phyloP scores from a whole-genome alignment of 2,329 filamentous ascomycete species.

The Blastomyces gilchristii region DNA sequence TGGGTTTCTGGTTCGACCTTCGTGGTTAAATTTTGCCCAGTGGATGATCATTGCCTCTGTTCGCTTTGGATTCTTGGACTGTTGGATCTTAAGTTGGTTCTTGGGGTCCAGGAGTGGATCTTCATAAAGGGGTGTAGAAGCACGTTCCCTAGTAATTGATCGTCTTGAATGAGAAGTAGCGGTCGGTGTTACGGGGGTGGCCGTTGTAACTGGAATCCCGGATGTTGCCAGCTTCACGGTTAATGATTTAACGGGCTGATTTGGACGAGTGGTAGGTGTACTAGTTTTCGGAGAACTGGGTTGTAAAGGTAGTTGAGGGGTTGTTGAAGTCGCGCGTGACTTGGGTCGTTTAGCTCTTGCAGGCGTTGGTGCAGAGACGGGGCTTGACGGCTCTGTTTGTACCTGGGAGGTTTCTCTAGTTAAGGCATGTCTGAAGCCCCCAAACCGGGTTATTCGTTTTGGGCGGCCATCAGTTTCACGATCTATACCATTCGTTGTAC shows the following conservation, averaged over 20 bases:
- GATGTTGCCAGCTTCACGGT: slow-evolving; percentile 3
- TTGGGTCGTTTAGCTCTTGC: slow-evolving; percentile 8
- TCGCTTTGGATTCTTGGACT: slow-evolving; percentile 36
- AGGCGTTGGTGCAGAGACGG: slow-evolving; percentile 7
- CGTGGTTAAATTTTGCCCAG: slow-evolving; percentile 35
- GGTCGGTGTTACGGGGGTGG: slow-evolving; percentile 9
- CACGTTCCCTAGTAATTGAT: slow-evolving; percentile 11
- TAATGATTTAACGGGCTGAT: slow-evolving; percentile 6
- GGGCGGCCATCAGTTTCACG: slow-evolving; percentile 5
- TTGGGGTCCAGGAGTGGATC: slow-evolving; percentile 18
- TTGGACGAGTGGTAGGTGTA: not conserved
- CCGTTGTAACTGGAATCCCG: not conserved
- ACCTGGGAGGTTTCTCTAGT: slow-evolving; percentile 13
- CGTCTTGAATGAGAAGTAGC: slow-evolving; percentile 14
- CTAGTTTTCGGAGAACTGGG: slow-evolving; percentile 15
- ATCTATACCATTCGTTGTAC: slow-evolving; percentile 6
- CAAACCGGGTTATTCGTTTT: slow-evolving; percentile 13
- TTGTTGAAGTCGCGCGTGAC: slow-evolving; percentile 12
- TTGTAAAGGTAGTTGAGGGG: slow-evolving; percentile 16
- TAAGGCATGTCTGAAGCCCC: slow-evolving; percentile 12
- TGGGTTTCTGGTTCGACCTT: slow-evolving; percentile 35
- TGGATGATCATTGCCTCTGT: slow-evolving; percentile 38
- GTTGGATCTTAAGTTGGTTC: slow-evolving; percentile 28
- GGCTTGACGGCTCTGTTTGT: slow-evolving; percentile 11
- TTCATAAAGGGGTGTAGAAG: slow-evolving; percentile 16